Base-by-base conservation (phyloP, 768 basidiomycete genomes). In the Rhodosporidiobolus odoratus region DNA sequence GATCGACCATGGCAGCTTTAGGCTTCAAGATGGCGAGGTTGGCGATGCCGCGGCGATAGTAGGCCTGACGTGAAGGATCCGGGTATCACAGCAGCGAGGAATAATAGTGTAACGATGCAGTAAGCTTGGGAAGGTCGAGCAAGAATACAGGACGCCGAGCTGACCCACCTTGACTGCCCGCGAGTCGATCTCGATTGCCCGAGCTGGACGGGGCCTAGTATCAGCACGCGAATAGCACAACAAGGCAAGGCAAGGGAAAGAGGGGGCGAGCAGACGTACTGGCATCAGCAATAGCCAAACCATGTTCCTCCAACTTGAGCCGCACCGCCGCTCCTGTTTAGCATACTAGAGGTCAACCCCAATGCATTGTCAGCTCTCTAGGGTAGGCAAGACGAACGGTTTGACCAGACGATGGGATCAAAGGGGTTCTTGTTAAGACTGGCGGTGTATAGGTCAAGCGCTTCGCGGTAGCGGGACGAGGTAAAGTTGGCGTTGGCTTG, bases 391-490 rank as follows among this genome's bases (percentile, higher is more conserved):
- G 30, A 75, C 80, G 41, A 60, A 78, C 95, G 85, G 80, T 98
- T 98, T 78, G 89, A 93, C 89, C 91, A 98, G 62, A 95, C 80
- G 21, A 92, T 93, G 62, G 92, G 82, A 76, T 97, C 95, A 65
- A 83, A 82, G 0, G 92, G 93, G 78, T 99, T 93, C 78, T 88
- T 85, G 73, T 89, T 87, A 74, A 98, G 89, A 3, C 95, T 91
- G 45, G 87, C 81, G 4, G 88, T 85, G 79, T 98, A 99, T 45
- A 96, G 80, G 48, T 84, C 83, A 16, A 89, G 87, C 17, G 94
- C 92, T 23, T 81, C 79, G 30, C 84, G 83, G 78, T 93, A 98
- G 75, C 90, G 86, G 78, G 91, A 89, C 57, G 80, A 90, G 84
- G 69, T 80, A 76, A 97, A 99, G 7, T 91, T 89, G 76, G 87